These are phyloP conservation scores for Tricholoma saponaceum DNA, from an alignment of 768 basidiomycete species.

Conservation along the genomic window DNA sequence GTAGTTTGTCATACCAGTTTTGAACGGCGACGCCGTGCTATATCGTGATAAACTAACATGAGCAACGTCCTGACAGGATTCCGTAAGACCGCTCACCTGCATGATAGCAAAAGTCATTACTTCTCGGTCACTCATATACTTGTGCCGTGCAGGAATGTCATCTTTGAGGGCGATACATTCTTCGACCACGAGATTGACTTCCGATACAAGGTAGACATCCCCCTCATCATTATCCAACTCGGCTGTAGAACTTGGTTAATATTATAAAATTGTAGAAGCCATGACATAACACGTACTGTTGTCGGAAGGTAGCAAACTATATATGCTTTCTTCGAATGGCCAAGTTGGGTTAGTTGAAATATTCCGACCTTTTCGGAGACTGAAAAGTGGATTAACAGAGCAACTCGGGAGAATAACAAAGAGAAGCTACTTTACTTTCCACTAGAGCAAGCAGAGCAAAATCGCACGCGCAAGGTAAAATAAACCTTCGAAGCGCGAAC, in stretches of 20 bases:
- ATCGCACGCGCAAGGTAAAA: slow-evolving; percentile 1
- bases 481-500: slow-evolving; percentile 2
- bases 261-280: not conserved
- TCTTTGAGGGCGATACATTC: not conserved
- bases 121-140: not conserved
- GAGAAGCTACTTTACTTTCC: not conserved
- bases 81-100: not conserved
- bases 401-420: not conserved
- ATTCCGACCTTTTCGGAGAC: not conserved
- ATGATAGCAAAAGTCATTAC: not conserved
- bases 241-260: not conserved
- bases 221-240: not conserved
- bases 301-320: not conserved
- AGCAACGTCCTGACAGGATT: not conserved
- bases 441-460: not conserved
- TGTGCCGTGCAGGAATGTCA: not conserved
- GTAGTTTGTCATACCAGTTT: not conserved
- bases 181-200: not conserved
- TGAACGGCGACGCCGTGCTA: not conserved
- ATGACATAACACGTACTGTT: not conserved
- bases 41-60: not conserved
- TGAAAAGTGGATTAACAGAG: not conserved
- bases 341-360: not conserved
- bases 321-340: not conserved
- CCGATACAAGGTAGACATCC: not conserved